These are phyloP conservation scores for Exidia glandulosa DNA, from an alignment of 768 basidiomycete species.

Conservation along the genomic window DNA sequence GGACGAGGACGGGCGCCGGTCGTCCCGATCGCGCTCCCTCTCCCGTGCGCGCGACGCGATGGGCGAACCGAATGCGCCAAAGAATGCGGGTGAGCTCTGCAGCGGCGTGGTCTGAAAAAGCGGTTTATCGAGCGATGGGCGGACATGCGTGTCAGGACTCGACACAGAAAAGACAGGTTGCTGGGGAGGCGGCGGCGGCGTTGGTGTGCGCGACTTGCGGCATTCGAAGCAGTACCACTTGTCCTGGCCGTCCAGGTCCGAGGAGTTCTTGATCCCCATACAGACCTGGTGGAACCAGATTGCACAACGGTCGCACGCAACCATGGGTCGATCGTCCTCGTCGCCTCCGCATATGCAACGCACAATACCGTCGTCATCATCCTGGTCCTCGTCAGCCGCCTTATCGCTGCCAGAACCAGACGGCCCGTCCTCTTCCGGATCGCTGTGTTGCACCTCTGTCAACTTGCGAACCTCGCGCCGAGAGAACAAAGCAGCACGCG, in stretches of 20 bases:
- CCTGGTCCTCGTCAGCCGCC: slow-evolving; percentile 23
- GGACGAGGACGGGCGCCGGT: background rate
- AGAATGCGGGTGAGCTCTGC: background rate
- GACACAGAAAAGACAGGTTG: background rate
- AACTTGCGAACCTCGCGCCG: slow-evolving; percentile 58
- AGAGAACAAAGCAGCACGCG: slow-evolving; percentile 58
- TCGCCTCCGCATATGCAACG: slow-evolving; percentile 56
- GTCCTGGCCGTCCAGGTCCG: slow-evolving; percentile 62
- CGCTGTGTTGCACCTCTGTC: slow-evolving; percentile 36
- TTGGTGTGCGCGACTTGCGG: background rate
- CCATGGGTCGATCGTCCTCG: slow-evolving; percentile 64
- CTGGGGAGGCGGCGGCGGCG: background rate
- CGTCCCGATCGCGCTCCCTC: no score
- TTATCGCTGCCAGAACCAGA: background rate
- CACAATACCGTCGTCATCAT: slow-evolving; percentile 37
- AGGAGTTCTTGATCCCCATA: slow-evolving; percentile 54
- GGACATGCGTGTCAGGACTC: background rate
- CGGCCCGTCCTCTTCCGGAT: slow-evolving; percentile 9
- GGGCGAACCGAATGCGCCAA: background rate
- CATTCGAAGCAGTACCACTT: slow-evolving; percentile 67
- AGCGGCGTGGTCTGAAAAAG: background rate
- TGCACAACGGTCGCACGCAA: slow-evolving; percentile 72
- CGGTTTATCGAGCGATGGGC: background rate
- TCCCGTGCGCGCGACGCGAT: background rate
- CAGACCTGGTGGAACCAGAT: slow-evolving; percentile 78